phyloP scores from a whole-genome alignment of 768 basidiomycete species.

The Daedaleopsis nitida region DNA sequence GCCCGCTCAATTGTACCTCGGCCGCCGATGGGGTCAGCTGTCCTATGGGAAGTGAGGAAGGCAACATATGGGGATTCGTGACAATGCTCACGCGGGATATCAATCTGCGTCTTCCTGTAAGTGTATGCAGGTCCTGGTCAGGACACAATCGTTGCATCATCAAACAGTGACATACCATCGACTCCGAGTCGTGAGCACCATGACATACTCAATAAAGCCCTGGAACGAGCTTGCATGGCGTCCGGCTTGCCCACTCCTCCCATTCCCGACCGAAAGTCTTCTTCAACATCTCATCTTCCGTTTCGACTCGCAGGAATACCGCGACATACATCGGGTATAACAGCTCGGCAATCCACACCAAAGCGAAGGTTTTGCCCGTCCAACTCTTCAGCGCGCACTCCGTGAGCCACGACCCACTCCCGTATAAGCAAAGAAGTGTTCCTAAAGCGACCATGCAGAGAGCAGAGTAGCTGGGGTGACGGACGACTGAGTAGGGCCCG shows the following conservation, averaged over 20 bases:
- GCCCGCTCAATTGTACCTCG: too few species aligned
- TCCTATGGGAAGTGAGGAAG: too few species aligned
- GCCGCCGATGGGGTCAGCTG: too few species aligned
- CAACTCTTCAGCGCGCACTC: slow-evolving; percentile 16
- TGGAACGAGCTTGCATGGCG: slow-evolving; percentile 21
- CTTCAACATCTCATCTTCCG: slow-evolving; percentile 22
- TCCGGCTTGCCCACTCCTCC: slow-evolving; percentile 22
- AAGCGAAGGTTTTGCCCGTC: slow-evolving; percentile 8
- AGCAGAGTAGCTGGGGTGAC: slow-evolving; percentile 32
- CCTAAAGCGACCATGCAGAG: slow-evolving; percentile 14
- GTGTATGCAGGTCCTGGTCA: too few species aligned
- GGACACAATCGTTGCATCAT: too few species aligned
- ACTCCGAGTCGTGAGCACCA: not conserved
- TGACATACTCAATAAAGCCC: slow-evolving; percentile 5
- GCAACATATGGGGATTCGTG: too few species aligned
- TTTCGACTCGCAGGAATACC: slow-evolving; percentile 6
- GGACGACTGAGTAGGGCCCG: slow-evolving; percentile 33
- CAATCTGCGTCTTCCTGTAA: too few species aligned
- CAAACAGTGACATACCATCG: too few species aligned
- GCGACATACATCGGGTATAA: slow-evolving; percentile 6
- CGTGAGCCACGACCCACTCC: slow-evolving; percentile 20
- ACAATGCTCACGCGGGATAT: too few species aligned
- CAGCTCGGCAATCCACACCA: slow-evolving; percentile 10
- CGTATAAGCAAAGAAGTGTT: slow-evolving; percentile 2
- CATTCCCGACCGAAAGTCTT: slow-evolving; percentile 24